phyloP scores from a whole-genome alignment of 2,329 filamentous ascomycete genomes.

The Fusarium sp. region DNA sequence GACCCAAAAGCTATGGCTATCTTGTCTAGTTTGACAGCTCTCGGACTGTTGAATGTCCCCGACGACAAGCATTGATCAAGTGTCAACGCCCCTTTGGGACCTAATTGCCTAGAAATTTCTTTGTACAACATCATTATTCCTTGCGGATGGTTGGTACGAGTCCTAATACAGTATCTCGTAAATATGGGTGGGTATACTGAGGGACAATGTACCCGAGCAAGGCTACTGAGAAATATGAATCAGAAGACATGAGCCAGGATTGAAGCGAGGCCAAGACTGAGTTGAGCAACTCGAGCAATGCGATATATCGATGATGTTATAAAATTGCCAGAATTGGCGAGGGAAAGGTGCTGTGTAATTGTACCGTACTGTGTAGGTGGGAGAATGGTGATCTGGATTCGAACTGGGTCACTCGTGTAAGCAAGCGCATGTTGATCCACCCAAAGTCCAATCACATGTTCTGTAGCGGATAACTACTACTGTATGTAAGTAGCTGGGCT shows the following conservation, averaged over 20 bases:
- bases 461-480: background rate
- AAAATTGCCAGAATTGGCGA: background rate
- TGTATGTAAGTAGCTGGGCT: background rate
- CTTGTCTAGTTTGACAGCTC: background rate
- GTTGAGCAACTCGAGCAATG: background rate
- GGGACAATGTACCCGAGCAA: background rate
- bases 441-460: background rate
- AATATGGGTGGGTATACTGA: background rate
- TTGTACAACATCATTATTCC: background rate
- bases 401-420: constrained; percentile 20
- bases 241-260: background rate
- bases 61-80: constrained; percentile 1
- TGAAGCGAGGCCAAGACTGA: background rate
- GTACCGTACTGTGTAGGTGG: background rate
- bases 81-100: background rate
- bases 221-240: background rate
- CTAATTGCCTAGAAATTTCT: background rate
- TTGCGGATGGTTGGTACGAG: background rate
- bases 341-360: background rate
- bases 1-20: background rate
- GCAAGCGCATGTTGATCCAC: background rate
- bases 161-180: background rate
- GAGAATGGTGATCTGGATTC: constrained; percentile 2
- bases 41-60: background rate
- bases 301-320: background rate